Evolutionary conservation across 2,329 filamentous ascomycete genomes (phyloP).

Genomic region (Penicillium sp.): DNA sequence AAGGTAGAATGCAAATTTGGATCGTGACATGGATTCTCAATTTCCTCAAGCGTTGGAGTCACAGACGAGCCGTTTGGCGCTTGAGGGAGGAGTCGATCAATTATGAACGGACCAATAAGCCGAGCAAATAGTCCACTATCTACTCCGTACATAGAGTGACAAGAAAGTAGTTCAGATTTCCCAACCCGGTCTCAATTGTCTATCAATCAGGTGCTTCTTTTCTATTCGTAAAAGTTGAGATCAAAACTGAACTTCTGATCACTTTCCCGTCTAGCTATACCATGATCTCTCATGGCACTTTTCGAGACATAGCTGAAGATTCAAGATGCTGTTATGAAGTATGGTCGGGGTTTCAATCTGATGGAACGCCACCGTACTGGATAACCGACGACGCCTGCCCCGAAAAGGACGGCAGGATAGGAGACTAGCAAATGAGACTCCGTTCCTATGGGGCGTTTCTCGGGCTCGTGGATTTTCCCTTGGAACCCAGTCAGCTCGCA

Average conservation of each 20-base stretch:
- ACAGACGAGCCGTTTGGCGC: conserved; percentile 15
- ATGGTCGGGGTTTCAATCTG: neutral
- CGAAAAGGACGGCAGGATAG: neutral
- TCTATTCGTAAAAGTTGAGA: too few relatives aligned
- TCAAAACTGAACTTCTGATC: neutral
- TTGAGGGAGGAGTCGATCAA: conserved; percentile 10
- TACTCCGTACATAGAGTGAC: too few relatives aligned
- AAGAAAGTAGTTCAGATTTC: neutral
- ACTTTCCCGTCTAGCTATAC: neutral
- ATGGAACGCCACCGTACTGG: neutral
- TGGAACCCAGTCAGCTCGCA: conserved; percentile 23
- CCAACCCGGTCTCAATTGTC: neutral
- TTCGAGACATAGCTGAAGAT: too few relatives aligned
- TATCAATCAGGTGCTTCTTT: neutral
- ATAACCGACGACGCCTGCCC: neutral
- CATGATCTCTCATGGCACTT: neutral
- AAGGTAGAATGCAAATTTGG: neutral
- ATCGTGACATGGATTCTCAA: neutral
- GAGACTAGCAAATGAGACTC: neutral
- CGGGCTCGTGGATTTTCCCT: neutral
- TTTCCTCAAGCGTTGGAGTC: neutral
- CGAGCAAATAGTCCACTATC: conserved; percentile 18
- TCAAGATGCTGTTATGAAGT: neutral
- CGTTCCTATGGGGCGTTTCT: neutral
- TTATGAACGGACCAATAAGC: conserved; percentile 16